Evolutionary conservation across 1,284 basidiomycete genomes (phyloP), one percentile per base, ranked within the genome.

Genomic region (Leccinum proliferum): DNA sequence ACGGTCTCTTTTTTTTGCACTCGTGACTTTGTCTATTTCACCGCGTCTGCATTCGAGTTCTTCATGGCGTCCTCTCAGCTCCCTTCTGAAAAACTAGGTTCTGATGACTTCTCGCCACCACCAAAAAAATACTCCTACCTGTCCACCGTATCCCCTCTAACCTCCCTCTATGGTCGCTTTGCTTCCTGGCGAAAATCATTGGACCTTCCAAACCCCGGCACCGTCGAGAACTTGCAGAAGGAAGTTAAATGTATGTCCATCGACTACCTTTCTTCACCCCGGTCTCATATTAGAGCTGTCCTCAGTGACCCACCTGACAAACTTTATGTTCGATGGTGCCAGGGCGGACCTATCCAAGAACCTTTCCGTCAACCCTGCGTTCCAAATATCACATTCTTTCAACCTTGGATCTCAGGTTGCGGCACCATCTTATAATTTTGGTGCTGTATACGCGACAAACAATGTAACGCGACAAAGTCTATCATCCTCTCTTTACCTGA

Each of bases 331-430:
- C 76, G 97, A 99, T 81, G 97, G 97, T 67, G 96, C 85, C 52
- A 85, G 96, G 70, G 97, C 97, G 58, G 97, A 99, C 80, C 82
- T 99, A 69, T 92, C 94, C 64, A 99, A 99, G 81, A 90, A 87
- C 68, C 82, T 99, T 68, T 97, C 94, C 62, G 85, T 92, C 75
- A 94, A 89, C 77, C 97, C 97, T 37, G 89, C 93, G 62, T 99
- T 99, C 87, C 96, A 98, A 81, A 92, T 98, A 72, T 96, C 95
- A 64, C 97, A 99, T 77, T 93, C 94, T 50, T 98, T 99, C 79
- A 83, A 89, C 62, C 78, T 96, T 65, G 94, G 92, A 37, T 91
- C 91, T 64, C 86, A 92, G 75, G 85, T 87, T 48, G 76, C 84
- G 37, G 81, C 90, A 10, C 81, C 92, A 32, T 89, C 89, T 53